Evolutionary conservation across 2,329 filamentous ascomycete genomes (phyloP).

Genomic region (Chalara sp.): DNA sequence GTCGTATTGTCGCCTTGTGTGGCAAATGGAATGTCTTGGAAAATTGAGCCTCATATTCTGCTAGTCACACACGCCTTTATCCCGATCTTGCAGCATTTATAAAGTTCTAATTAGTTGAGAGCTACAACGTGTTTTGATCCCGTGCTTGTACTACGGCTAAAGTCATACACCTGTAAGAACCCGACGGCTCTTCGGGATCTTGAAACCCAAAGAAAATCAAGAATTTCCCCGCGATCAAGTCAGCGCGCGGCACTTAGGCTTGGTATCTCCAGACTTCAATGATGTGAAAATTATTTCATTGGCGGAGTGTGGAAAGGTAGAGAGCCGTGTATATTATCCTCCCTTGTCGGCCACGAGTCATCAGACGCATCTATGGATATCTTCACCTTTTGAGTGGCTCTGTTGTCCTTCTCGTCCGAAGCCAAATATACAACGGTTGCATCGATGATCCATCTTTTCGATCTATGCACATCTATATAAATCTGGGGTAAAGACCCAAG

Average conservation of each 20-base stretch:
- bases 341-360: background rate
- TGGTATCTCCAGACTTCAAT: background rate
- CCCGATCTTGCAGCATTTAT: no score
- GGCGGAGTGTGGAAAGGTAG: background rate
- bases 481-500: background rate
- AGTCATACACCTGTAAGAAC: conserved; percentile 1
- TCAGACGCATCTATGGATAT: background rate
- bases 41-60: no score
- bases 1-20: no score
- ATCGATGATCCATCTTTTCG: no score
- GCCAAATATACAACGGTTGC: background rate
- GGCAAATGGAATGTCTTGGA: no score
- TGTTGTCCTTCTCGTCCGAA: background rate
- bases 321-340: background rate
- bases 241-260: background rate
- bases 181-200: conserved; percentile 8
- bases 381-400: background rate
- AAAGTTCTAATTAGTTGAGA: no score
- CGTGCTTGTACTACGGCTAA: conserved; percentile 5
- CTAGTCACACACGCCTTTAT: no score
- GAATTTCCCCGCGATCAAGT: conserved; percentile 1
- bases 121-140: no score
- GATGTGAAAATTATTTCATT: background rate
- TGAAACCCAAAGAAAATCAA: background rate
- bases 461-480: background rate